Evolutionary conservation across 345 rosid species (phyloP).

Genomic region (Eucalyptus tenuipes): DNA sequence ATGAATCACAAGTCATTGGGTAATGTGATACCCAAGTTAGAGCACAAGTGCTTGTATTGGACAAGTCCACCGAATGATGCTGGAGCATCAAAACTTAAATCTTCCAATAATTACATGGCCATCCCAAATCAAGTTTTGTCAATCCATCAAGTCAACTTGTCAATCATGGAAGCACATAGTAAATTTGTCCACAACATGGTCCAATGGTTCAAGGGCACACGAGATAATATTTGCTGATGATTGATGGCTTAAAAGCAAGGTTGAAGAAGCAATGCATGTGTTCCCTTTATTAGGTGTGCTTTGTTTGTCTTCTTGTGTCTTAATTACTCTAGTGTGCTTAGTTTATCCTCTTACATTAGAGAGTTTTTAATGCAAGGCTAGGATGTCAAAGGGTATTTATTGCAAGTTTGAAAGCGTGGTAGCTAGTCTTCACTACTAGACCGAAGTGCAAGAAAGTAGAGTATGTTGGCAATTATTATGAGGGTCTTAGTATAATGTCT

Average conservation of each 20-base stretch:
- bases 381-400: too few relatives aligned
- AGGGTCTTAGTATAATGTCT: too few relatives aligned
- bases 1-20: too few relatives aligned
- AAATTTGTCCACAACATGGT: neutral
- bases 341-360: neutral
- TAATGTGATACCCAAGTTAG: too few relatives aligned
- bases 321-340: neutral
- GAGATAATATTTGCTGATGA: neutral
- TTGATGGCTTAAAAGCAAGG: neutral
- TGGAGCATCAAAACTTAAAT: neutral
- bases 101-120: neutral
- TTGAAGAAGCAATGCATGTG: neutral
- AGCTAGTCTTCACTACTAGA: too few relatives aligned
- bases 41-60: too few relatives aligned
- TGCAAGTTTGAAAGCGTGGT: too few relatives aligned
- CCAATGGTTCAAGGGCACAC: neutral
- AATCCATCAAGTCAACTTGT: neutral
- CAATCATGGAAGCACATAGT: neutral
- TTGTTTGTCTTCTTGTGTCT: neutral
- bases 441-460: too few relatives aligned
- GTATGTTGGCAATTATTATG: too few relatives aligned
- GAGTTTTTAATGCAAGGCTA: too few relatives aligned
- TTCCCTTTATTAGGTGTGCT: neutral
- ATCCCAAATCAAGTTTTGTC: neutral
- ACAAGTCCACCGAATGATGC: neutral